Base-by-base conservation (phyloP, 176 grass and related monocot genomes). In the Saccharum spontaneum region DNA sequence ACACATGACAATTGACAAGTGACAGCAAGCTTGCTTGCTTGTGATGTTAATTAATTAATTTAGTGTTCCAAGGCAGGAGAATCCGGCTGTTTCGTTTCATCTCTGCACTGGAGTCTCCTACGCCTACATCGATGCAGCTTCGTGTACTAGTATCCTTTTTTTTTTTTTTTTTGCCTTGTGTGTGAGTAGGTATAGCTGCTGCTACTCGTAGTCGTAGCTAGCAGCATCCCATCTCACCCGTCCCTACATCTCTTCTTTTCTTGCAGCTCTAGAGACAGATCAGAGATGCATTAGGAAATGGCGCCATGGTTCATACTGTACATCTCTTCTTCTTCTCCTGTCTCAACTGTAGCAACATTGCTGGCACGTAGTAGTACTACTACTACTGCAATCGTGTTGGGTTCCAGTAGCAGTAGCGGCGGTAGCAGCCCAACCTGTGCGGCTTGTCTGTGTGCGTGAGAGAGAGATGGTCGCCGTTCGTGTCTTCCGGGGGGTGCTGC, bases 51-150 rank as follows among this genome's bases (percentile, higher is more conserved):
- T 55, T 54, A 50, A 50, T 86, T 49, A 6, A 60, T 78, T 92
- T 93, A 85, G 80, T 87, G 80, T 92, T 92, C 87, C 87, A 84
- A 89, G 84, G 83, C 80, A 55, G 20, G 69, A 67, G 75, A 87
- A 67, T 79, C 68, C 49, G 22, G 17, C 23, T 83, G 74, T 76
- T 37, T 76, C 71, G 36, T 44, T 5, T 23, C 6, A 44, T 86
- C 81, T 84, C 61, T 34, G 18, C 50, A 55, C 54, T 57, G 52
- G 52, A 55, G 18, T 57, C 54, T n/a, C 20, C 54, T 57, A 2
- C 50, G 6, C 50, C 6, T 7, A 16, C 14, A 49, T 34, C 36
- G 30, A 74, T 83, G 67, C 49, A 59, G 36, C 72, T 66, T 75
- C 60, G 48, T 8, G 36, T 37, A 34, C 34, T 36, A 80, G 73